Evolutionary conservation across 2,329 filamentous ascomycete genomes (phyloP).

Genomic region (Fusarium oxysporum): DNA sequence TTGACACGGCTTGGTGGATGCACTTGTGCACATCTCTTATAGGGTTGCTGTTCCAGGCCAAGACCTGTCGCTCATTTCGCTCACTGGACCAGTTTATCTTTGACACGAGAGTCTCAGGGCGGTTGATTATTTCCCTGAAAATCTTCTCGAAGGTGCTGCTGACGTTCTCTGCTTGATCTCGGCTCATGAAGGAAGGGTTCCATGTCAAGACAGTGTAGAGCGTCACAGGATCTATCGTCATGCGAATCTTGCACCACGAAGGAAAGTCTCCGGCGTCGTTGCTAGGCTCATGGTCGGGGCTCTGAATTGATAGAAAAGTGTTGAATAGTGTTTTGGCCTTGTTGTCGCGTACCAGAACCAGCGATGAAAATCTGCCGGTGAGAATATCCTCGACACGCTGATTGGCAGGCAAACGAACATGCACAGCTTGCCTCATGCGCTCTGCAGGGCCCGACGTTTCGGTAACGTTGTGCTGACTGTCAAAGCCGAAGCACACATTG

Average conservation of each 20-base stretch:
- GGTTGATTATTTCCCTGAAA: conserved; percentile 55
- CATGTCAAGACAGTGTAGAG: conserved; percentile 46
- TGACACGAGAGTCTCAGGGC: conserved; percentile 54
- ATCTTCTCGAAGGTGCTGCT: conserved; percentile 63
- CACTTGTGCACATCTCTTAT: conserved; percentile 49
- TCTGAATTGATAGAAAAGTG: conserved; percentile 53
- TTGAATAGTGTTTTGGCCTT: conserved; percentile 55
- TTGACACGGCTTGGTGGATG: conserved; percentile 57
- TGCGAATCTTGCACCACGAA: conserved; percentile 34
- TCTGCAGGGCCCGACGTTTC: not conserved
- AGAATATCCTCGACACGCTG: not conserved
- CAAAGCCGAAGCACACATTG: conserved; percentile 31
- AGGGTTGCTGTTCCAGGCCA: conserved; percentile 40
- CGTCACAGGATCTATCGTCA: conserved; percentile 32
- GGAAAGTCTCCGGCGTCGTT: conserved; percentile 23
- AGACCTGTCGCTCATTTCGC: conserved; percentile 62
- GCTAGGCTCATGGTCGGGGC: conserved; percentile 39
- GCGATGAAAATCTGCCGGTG: not conserved
- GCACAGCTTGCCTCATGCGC: not conserved
- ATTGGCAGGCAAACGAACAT: conserved; percentile 14
- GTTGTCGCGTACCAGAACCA: not conserved
- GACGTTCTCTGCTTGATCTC: conserved; percentile 58
- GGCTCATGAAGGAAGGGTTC: conserved; percentile 54
- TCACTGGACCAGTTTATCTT: conserved; percentile 62
- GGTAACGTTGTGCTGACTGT: conserved; percentile 15